These are phyloP conservation scores for Rhizophlyctis rosea DNA, from an alignment of 192 early-diverging fungal species.

Conservation along the genomic window DNA sequence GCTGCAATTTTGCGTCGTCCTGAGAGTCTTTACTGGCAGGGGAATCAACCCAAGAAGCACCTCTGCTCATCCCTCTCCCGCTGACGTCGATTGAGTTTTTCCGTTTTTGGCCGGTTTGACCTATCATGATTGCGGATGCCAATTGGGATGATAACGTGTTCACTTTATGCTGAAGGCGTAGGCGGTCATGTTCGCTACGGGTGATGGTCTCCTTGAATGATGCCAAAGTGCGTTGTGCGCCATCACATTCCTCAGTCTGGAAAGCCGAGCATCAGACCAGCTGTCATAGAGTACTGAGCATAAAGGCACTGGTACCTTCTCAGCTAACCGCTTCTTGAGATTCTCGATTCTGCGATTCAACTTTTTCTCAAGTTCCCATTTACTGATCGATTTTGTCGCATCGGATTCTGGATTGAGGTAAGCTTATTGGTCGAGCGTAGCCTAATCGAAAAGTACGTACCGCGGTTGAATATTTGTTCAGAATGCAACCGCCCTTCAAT, in stretches of 20 bases:
- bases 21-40: not conserved
- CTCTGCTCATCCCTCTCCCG: no score
- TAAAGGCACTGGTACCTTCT: slow-evolving; percentile 15
- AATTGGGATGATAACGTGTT: slow-evolving; percentile 9
- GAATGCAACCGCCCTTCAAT: no score
- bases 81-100: no score
- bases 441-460: no score
- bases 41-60: no score
- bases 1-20: not conserved
- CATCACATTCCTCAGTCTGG: slow-evolving; percentile 18
- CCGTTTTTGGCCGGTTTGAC: not conserved
- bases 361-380: slow-evolving; percentile 41
- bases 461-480: no score
- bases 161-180: slow-evolving; percentile 23
- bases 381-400: no score
- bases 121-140: not conserved
- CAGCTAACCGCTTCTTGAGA: slow-evolving; percentile 32
- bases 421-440: no score
- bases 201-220: slow-evolving; percentile 11
- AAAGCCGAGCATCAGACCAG: not conserved
- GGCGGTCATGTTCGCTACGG: slow-evolving; percentile 24
- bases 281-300: not conserved
- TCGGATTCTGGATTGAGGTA: no score
- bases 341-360: slow-evolving; percentile 21
- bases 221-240: not conserved